These are phyloP conservation scores for Helicostylum pulchrum DNA, from an alignment of 192 early-diverging fungal species.

Conservation along the genomic window DNA sequence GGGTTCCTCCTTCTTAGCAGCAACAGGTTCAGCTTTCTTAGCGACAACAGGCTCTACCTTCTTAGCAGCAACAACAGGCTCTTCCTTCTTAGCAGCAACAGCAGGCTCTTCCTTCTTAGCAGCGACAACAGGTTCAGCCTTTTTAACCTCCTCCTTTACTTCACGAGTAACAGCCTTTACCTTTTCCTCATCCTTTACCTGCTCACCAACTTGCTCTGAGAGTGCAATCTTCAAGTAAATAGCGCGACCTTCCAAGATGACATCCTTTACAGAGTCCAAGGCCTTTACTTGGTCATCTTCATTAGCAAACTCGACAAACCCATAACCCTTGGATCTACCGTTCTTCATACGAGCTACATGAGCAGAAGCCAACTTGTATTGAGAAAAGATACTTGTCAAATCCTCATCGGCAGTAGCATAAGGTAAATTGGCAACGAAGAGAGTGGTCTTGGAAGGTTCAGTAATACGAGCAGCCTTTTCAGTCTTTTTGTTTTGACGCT, in stretches of 20 bases:
- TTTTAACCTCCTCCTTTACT: neutral
- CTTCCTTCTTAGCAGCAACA: neutral
- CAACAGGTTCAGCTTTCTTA: neutral
- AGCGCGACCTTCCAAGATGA: conserved; percentile 62
- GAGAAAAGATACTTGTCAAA: conserved; percentile 72
- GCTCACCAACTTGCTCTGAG: conserved; percentile 40
- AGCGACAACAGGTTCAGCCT: neutral
- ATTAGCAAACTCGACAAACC: conserved; percentile 83
- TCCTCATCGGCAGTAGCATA: conserved; percentile 67
- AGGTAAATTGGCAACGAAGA: conserved; percentile 81
- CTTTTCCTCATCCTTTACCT: conserved; percentile 20
- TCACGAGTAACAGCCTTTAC: neutral
- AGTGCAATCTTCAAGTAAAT: conserved; percentile 63
- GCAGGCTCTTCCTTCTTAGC: neutral
- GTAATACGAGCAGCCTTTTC: neutral
- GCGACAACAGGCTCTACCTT: neutral
- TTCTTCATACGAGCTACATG: conserved; percentile 65
- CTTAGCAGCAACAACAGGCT: neutral
- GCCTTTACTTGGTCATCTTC: conserved; percentile 77
- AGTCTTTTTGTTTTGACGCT: neutral
- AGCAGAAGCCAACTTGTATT: conserved; percentile 70
- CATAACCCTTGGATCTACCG: conserved; percentile 89
- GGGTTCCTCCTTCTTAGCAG: neutral
- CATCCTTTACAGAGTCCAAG: conserved; percentile 58
- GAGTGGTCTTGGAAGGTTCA: conserved; percentile 64